Conservation (phyloP, 176 grass and related monocot genomes). For the Otatea glauca region DNA sequence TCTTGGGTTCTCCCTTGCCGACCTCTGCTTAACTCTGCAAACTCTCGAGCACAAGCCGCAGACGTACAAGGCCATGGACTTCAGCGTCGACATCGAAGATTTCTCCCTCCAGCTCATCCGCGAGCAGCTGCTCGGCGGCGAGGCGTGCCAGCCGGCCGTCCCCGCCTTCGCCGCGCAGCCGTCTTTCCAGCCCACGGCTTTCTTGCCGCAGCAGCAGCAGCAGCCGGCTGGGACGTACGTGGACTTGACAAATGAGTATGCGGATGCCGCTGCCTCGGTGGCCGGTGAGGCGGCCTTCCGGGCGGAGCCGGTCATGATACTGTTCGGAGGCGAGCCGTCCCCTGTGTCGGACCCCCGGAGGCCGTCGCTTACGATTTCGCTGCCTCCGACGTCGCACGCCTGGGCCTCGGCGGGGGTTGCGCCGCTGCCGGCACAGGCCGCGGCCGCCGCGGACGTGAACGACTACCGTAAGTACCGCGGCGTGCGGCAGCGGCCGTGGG, state of each 20-base stretch:
- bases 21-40: constrained; percentile 4
- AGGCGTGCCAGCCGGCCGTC: constrained; percentile 34
- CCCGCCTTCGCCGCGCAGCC: neutral
- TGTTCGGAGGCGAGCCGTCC: constrained; percentile 50
- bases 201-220: constrained; percentile 1
- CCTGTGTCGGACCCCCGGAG: constrained; percentile 41
- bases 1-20: constrained; percentile 18
- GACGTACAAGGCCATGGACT: constrained; percentile 46
- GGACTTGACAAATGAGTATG: constrained; percentile 41
- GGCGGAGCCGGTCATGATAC: constrained; percentile 53
- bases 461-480: constrained; percentile 80
- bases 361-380: constrained; percentile 28
- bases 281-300: neutral
- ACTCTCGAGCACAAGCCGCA: neutral
- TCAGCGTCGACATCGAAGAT: constrained; percentile 50
- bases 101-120: constrained; percentile 52
- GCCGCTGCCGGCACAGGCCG: neutral
- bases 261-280: neutral
- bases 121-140: constrained; percentile 51
- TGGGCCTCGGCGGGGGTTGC: neutral
- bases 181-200: constrained; percentile 38
- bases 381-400: constrained; percentile 44
- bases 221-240: constrained; percentile 33
- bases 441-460: neutral
- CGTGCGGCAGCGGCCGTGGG: constrained; percentile 85